phyloP scores from a whole-genome alignment of 2,329 filamentous ascomycete species.

The Colletotrichum brevisporum region DNA sequence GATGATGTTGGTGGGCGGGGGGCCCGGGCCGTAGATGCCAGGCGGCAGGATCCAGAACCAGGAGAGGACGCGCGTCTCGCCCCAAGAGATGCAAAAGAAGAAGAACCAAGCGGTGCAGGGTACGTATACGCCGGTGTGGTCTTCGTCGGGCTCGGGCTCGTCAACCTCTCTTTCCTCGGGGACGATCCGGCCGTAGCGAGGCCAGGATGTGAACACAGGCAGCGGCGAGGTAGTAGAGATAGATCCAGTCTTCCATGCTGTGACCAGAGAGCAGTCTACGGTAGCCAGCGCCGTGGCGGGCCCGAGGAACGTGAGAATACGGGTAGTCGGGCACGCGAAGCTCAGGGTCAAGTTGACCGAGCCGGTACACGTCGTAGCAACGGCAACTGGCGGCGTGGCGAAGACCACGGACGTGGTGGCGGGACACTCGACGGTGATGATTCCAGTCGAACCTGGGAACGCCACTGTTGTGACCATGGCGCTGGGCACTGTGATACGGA shows the following conservation, averaged over 20 bases:
- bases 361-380: slow-evolving; percentile 6
- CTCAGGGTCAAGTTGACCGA: neutral
- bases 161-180: slow-evolving; percentile 22
- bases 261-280: slow-evolving; percentile 15
- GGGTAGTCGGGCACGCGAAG: slow-evolving; percentile 13
- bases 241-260: slow-evolving; percentile 11
- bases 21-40: slow-evolving; percentile 40
- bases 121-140: slow-evolving; percentile 30
- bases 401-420: slow-evolving; percentile 1
- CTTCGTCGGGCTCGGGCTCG: slow-evolving; percentile 34
- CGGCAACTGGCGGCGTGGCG: neutral
- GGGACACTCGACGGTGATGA: slow-evolving; percentile 7
- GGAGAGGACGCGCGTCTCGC: slow-evolving; percentile 31
- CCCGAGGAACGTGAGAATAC: slow-evolving; percentile 6
- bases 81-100: slow-evolving; percentile 42
- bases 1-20: slow-evolving; percentile 32
- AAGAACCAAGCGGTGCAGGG: slow-evolving; percentile 43
- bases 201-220: slow-evolving; percentile 28
- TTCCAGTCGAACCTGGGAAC: neutral
- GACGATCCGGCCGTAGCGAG: neutral
- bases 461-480: slow-evolving; percentile 11
- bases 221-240: slow-evolving; percentile 30
- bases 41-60: slow-evolving; percentile 38
- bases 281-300: slow-evolving; percentile 1
- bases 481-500: slow-evolving; percentile 1